These are phyloP conservation scores for Hericium coralloides DNA, from an alignment of 768 basidiomycete genomes.

Conservation along the genomic window DNA sequence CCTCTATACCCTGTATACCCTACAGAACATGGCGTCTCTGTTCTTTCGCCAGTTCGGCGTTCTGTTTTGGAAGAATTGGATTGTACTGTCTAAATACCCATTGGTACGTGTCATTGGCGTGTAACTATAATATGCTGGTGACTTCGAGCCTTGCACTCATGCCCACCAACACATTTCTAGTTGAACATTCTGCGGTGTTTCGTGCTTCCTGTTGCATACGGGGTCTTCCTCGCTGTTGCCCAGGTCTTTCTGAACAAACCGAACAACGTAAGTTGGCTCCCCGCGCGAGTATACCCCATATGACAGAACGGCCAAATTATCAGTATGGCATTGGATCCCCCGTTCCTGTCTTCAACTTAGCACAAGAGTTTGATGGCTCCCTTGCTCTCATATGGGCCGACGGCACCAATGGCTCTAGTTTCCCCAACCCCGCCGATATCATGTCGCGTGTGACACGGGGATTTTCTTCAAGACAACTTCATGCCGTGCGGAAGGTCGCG, in stretches of 20 bases:
- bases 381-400: constrained; percentile 59
- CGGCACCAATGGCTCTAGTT: constrained; percentile 45
- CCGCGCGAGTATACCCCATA: background rate
- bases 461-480: constrained; percentile 39
- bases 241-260: constrained; percentile 50
- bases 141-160: background rate
- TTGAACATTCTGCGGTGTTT: constrained; percentile 55
- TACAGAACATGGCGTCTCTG: constrained; percentile 21
- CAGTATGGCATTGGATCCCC: constrained; percentile 61
- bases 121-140: background rate
- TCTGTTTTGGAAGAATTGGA: constrained; percentile 69
- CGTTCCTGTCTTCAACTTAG: constrained; percentile 37
- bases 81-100: constrained; percentile 56
- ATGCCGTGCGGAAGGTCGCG: constrained; percentile 39
- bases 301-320: background rate
- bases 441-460: constrained; percentile 49
- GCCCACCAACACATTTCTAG: constrained; percentile 22
- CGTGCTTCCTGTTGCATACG: constrained; percentile 55
- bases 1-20: constrained; percentile 16
- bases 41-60: constrained; percentile 56
- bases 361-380: constrained; percentile 43
- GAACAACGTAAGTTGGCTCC: constrained; percentile 41
- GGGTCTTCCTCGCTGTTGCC: constrained; percentile 56
- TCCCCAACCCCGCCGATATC: constrained; percentile 47
- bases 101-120: constrained; percentile 33